Evolutionary conservation across 805 yeast species (phyloP), one percentile per base, ranked within the genome.

Genomic region (Metschnikowia peoriensis): DNA sequence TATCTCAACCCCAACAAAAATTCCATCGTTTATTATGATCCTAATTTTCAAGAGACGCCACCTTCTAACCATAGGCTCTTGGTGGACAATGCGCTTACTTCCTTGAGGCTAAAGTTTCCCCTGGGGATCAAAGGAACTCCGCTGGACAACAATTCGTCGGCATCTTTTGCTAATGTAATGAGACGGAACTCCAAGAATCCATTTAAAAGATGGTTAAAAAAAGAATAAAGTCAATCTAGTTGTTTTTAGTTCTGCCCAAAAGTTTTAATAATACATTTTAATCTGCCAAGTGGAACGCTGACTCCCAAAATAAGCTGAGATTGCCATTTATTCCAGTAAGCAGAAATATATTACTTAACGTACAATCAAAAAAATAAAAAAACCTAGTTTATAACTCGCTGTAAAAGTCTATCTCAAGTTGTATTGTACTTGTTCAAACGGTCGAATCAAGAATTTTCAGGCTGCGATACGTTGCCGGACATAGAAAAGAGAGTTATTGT

Each of bases 191-290:
- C 67, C 29, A 73, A 69, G 56, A 74, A 72, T 53, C 74, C 75
- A 28, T 72, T 75, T 55, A 73, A 68, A 60, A 66, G 68, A 57
- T 74, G 78, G 78, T 64, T 72, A 44, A 64, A 66, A 49, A 66
- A 53, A 16, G 61, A 54, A 15, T 54, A 51, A 28, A n/a, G 28
- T 3, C 37, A 45, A 10, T 17, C 15, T 4, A 11, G 37, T 32
- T 28, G 28, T 29, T 22, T 17, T 17, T 34, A 22, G 7, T 34
- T 16, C 41, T 44, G 22, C 14, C 10, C 41, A 11, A 15, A 27
- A 22, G 35, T 32, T 32, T 32, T 32, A 32, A 10, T 32, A 32
- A 32, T 32, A 32, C 14, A 32, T 9, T 10, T 32, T 32, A 32
- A 32, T 10, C 14, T 32, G 10, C 6, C 35, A 32, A 22, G 22